phyloP scores from a whole-genome alignment of 2,329 filamentous ascomycete genomes.

The Talaromyces sp. region DNA sequence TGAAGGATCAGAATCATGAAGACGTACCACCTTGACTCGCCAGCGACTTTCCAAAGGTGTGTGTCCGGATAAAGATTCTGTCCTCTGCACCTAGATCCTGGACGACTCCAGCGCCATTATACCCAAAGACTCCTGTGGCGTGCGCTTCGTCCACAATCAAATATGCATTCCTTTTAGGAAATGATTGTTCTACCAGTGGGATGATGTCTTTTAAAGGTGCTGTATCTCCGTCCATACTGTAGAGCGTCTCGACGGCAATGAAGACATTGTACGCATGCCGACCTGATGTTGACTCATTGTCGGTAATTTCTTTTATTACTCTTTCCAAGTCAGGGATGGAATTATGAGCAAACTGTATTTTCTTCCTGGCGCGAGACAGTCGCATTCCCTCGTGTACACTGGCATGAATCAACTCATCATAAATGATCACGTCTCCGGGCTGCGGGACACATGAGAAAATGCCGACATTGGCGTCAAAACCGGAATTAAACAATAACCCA shows the following conservation, averaged over 20 bases:
- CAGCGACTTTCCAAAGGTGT: constrained; percentile 53
- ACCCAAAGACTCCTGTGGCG: constrained; percentile 48
- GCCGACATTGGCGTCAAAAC: constrained; percentile 62
- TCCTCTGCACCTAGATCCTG: constrained; percentile 47
- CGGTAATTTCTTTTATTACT: constrained; percentile 29
- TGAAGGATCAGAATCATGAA: constrained; percentile 10
- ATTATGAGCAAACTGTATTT: constrained; percentile 47
- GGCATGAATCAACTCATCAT: constrained; percentile 72
- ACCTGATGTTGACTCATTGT: constrained; percentile 29
- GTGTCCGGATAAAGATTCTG: constrained; percentile 46
- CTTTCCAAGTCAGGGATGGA: constrained; percentile 33
- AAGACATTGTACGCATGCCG: constrained; percentile 52
- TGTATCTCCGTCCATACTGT: constrained; percentile 80
- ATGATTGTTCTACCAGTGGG: constrained; percentile 48
- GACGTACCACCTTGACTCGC: constrained; percentile 62
- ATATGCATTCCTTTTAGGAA: constrained; percentile 54
- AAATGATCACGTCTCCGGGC: constrained; percentile 58
- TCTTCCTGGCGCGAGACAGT: constrained; percentile 51
- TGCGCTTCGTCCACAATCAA: constrained; percentile 56
- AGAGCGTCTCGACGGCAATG: constrained; percentile 64
- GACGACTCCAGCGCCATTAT: constrained; percentile 47
- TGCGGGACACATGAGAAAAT: constrained; percentile 59
- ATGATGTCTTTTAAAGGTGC: constrained; percentile 60
- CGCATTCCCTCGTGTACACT: constrained; percentile 74
- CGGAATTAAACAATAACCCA: constrained; percentile 59